These are phyloP conservation scores for Coemansia sp. DNA, from an alignment of 192 early-diverging fungal genomes.

Conservation along the genomic window DNA sequence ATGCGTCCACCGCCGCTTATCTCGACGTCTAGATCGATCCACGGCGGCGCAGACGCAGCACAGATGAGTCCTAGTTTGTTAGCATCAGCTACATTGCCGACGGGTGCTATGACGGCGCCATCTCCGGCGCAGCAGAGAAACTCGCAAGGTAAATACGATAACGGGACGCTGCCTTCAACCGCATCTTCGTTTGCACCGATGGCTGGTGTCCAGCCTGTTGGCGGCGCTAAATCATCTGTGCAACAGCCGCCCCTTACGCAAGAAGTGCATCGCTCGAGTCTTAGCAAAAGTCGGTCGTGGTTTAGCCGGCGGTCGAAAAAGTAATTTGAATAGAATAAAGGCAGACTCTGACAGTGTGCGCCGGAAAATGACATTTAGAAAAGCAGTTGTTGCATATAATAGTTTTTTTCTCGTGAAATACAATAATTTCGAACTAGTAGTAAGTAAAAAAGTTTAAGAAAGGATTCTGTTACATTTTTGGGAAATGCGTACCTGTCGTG, in stretches of 20 bases:
- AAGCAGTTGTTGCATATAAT: too few relatives aligned
- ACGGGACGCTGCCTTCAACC: background rate
- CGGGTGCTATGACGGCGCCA: slow-evolving; percentile 11
- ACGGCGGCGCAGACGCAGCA: slow-evolving; percentile 10
- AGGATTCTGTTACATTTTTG: too few relatives aligned
- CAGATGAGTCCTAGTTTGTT: slow-evolving; percentile 8
- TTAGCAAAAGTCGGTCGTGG: slow-evolving; percentile 42
- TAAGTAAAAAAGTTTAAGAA: too few relatives aligned
- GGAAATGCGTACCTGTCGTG: too few relatives aligned
- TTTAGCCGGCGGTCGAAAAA: slow-evolving; percentile 44
- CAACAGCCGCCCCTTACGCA: background rate
- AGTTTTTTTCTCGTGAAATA: too few relatives aligned
- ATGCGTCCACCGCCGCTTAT: slow-evolving; percentile 47
- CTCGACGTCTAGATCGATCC: slow-evolving; percentile 32
- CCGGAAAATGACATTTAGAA: too few relatives aligned
- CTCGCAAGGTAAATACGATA: background rate
- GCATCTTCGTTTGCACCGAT: background rate
- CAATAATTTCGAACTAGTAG: too few relatives aligned
- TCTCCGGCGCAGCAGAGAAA: slow-evolving; percentile 3
- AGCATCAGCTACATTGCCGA: background rate
- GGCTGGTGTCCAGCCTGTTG: background rate
- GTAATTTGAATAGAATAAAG: slow-evolving; percentile 1
- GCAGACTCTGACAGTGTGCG: too few relatives aligned
- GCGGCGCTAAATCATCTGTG: background rate
- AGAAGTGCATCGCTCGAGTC: background rate